A percentile compares a stretch with the other conserved stretches of the same genome.
Conservation (phyloP, 2,329 filamentous ascomycete genomes). For the Mycosphaerella arachidis region DNA sequence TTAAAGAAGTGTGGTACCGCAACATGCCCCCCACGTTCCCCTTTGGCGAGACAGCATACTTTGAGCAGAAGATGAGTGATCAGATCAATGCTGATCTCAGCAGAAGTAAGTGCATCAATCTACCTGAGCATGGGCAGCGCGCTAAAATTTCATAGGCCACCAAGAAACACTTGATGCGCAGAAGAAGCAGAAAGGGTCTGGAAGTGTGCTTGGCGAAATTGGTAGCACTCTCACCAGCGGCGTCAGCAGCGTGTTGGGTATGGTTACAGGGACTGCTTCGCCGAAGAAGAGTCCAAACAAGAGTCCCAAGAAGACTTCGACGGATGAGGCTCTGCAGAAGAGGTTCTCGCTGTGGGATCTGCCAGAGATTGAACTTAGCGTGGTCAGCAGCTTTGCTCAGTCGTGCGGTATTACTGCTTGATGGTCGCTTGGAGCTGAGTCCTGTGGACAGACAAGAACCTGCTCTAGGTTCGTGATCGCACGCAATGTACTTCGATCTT, state of each 20-base stretch:
- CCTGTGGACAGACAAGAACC: neutral
- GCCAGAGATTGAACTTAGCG: neutral
- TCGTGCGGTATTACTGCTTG: neutral
- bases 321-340: neutral
- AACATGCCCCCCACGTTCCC: slow-evolving; percentile 29
- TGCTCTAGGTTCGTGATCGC: neutral
- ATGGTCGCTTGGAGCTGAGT: neutral
- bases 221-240: neutral
- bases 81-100: slow-evolving; percentile 29
- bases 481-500: neutral
- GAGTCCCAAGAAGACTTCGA: neutral
- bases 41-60: slow-evolving; percentile 31
- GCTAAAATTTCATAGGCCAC: slow-evolving; percentile 3
- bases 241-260: neutral
- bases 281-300: neutral
- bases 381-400: neutral
- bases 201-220: neutral
- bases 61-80: slow-evolving; percentile 24
- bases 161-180: neutral
- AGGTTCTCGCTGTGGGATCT: slow-evolving; percentile 1
- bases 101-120: slow-evolving; percentile 20
- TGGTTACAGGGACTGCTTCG: neutral
- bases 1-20: slow-evolving; percentile 28
- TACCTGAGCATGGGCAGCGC: neutral
- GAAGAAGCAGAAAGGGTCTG: neutral